These are phyloP conservation scores for Sclerotinia minor DNA, from an alignment of 2,329 filamentous ascomycete species.

Conservation along the genomic window DNA sequence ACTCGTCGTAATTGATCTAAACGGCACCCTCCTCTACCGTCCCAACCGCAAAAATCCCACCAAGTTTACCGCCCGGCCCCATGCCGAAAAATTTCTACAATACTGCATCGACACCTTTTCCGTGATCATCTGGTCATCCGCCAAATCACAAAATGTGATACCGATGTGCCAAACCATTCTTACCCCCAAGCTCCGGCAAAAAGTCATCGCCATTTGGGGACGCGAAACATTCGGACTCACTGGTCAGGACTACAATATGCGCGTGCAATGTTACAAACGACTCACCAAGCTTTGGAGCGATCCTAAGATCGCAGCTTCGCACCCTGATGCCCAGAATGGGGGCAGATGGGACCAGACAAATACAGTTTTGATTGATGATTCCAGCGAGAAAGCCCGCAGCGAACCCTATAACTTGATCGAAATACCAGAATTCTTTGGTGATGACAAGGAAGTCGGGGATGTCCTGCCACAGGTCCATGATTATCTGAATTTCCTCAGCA, in stretches of 20 bases:
- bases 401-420: conserved; percentile 83
- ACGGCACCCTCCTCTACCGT: conserved; percentile 83
- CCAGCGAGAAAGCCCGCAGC: conserved; percentile 71
- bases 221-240: conserved; percentile 74
- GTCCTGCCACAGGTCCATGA: conserved; percentile 61
- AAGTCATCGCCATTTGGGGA: conserved; percentile 72
- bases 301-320: conserved; percentile 45
- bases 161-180: conserved; percentile 68
- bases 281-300: conserved; percentile 71
- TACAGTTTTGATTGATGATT: conserved; percentile 89
- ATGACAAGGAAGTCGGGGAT: conserved; percentile 43
- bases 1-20: conserved; percentile 86
- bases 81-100: conserved; percentile 66
- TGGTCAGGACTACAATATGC: conserved; percentile 60
- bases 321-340: conserved; percentile 47
- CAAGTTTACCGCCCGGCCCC: conserved; percentile 65
- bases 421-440: conserved; percentile 72
- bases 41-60: conserved; percentile 53
- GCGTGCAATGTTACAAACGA: conserved; percentile 88
- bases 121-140: conserved; percentile 91
- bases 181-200: conserved; percentile 50
- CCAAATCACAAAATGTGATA: conserved; percentile 69
- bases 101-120: conserved; percentile 74
- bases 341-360: conserved; percentile 75
- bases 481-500: conserved; percentile 57